These are phyloP conservation scores for Penstemon barbatus DNA, from an alignment of 257 asterid species.

Conservation along the genomic window DNA sequence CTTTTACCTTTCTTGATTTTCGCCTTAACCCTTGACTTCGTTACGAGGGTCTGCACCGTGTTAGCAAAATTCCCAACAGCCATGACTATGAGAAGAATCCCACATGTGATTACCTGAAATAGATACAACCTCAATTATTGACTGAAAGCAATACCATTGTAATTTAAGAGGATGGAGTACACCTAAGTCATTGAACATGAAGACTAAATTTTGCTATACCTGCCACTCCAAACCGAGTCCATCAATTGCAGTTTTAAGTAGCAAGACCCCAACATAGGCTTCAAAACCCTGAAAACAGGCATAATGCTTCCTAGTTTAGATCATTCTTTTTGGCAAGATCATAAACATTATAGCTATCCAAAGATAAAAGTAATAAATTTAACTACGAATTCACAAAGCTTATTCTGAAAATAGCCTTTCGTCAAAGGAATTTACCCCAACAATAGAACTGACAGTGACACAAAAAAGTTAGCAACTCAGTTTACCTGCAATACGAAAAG, in stretches of 20 bases:
- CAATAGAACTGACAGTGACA: background rate
- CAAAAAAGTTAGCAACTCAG: constrained; percentile 16
- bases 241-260: constrained; percentile 77
- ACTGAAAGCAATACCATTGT: background rate
- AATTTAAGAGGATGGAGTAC: background rate
- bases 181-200: constrained; percentile 11
- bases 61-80: constrained; percentile 87
- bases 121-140: constrained; percentile 12
- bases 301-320: constrained; percentile 10
- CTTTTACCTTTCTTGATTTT: constrained; percentile 74
- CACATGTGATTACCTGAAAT: constrained; percentile 85
- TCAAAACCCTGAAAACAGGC: constrained; percentile 67
- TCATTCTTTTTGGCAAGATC: background rate
- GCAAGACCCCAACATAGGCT: constrained; percentile 85
- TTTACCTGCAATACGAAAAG: constrained; percentile 80
- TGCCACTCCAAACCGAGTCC: constrained; percentile 88
- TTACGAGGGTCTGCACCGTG: constrained; percentile 87
- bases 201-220: constrained; percentile 40
- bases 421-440: constrained; percentile 2
- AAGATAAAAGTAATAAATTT: constrained; percentile 15
- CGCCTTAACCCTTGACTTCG: constrained; percentile 82
- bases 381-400: constrained; percentile 13
- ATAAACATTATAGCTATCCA: constrained; percentile 8
- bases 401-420: constrained; percentile 1
- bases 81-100: constrained; percentile 85